Percentiles rank a stretch among this genome's conserved stretches.
Conservation (phyloP, 805 yeast genomes). For the Ogataea pini region DNA sequence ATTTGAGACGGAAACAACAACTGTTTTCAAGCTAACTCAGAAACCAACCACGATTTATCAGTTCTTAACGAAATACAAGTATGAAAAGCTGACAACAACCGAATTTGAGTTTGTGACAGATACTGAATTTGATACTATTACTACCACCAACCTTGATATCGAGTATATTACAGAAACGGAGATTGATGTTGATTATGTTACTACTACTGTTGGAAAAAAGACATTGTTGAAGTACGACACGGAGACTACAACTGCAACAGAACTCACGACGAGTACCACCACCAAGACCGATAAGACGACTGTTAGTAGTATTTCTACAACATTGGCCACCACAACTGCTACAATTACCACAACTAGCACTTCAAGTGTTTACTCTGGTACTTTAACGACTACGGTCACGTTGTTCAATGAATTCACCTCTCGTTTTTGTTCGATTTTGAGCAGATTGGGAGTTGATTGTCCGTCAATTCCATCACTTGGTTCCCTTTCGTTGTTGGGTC, state of each 20-base stretch:
- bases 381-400: constrained; percentile 17
- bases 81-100: constrained; percentile 20
- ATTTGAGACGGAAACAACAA: constrained; percentile 20
- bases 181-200: constrained; percentile 13
- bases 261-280: constrained; percentile 12
- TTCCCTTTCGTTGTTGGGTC: constrained; percentile 9
- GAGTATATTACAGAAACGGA: constrained; percentile 19
- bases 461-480: constrained; percentile 11
- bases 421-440: constrained; percentile 21
- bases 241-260: constrained; percentile 15
- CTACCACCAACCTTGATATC: constrained; percentile 19
- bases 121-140: constrained; percentile 20
- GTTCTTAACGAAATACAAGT: constrained; percentile 21
- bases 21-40: constrained; percentile 20
- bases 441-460: constrained; percentile 22
- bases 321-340: constrained; percentile 1
- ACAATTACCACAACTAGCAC: constrained; percentile 13
- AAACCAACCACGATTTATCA: constrained; percentile 22
- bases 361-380: constrained; percentile 8
- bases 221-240: constrained; percentile 19
- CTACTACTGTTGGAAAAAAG: constrained; percentile 20
- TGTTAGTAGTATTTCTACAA: constrained; percentile 7
- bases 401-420: constrained; percentile 20
- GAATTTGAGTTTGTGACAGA: constrained; percentile 19
- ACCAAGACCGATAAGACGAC: constrained; percentile 14